phyloP scores from a whole-genome alignment of 164 flowering plant species.

The Saururus chinensis region DNA sequence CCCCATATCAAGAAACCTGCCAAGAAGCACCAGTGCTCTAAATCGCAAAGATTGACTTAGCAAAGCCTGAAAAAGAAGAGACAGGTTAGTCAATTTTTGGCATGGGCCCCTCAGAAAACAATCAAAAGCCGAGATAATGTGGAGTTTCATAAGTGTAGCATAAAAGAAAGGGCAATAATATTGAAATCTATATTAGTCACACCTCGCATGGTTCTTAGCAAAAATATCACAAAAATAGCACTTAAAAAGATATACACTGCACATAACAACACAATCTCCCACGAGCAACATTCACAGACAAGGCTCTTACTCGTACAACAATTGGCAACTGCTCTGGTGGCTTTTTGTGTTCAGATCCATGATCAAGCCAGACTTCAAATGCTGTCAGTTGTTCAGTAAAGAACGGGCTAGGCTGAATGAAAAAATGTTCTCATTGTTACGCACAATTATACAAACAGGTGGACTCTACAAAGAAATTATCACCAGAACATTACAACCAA shows the following conservation, averaged over 20 bases:
- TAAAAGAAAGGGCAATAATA: too few species aligned
- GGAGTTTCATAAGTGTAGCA: too few species aligned
- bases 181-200: too few species aligned
- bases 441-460: too few species aligned
- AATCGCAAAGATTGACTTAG: constrained; percentile 94
- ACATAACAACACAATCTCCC: not conserved
- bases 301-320: constrained; percentile 71
- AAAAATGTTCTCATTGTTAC: not conserved
- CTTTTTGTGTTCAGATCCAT: constrained; percentile 85
- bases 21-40: constrained; percentile 91
- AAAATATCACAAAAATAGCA: not conserved
- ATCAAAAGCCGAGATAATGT: too few species aligned
- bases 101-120: too few species aligned
- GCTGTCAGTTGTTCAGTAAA: constrained; percentile 93
- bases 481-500: too few species aligned
- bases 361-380: constrained; percentile 98
- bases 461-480: not conserved
- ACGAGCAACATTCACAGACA: not conserved
- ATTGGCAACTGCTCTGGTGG: constrained; percentile 98
- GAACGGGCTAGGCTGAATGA: constrained; percentile 81
- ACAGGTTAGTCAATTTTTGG: not conserved
- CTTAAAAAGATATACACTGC: not conserved
- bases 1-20: constrained; percentile 95
- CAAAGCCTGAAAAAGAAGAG: constrained; percentile 46
- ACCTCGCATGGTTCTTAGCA: not conserved